Evolutionary conservation across 306 rosid genomes (phyloP), one percentile per base, ranked within the genome.

Genomic region (Alnus glutinosa): DNA sequence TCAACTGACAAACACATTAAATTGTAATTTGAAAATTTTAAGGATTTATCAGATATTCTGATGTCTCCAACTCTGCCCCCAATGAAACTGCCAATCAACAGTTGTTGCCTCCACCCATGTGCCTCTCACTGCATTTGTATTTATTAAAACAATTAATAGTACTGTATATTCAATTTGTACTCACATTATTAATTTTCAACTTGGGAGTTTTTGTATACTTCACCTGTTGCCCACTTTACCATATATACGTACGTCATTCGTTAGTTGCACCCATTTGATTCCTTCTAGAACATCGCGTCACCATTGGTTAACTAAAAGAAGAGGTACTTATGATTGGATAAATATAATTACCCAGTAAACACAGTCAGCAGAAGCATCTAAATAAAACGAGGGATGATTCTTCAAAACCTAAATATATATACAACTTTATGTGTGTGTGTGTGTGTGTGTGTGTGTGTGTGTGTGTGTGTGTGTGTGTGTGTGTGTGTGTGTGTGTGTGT

Each of bases 81-180:
- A n/a, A 84, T 82, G 82, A 82, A 77, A 77, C 74, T 81, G 85
- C 81, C 80, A 36, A 11, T 8, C 19, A 74, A 76, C 89, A 85
- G 85, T 79, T 90, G 84, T 81, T 81, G 76, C 76, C 75, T 75
- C 71, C 77, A 58, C 16, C 76, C 89, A 79, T 83, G 59, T 39
- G 62, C 84, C 75, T 73, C 44, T 48, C 64, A 23, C 64, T 58
- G 64, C 3, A 19, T 23, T 58, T 39, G 44, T 39, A 39, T 39
- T 58, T 23, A 23, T 58, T 58, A 2, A 58, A 57, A 13, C 63
- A 28, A 19, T 23, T 23, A 23, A 23, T 23, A 23, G 28, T n/a
- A 4, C 63, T 19, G 28, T 8, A 2, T 2, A 19, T 57, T 19
- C 0, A 19, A 19, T 57, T 19, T 57, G 63, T 3, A 19, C 8